A percentile compares a stretch with the other conserved stretches of the same genome.
Evolutionary conservation across 495 filamentous ascomycete genomes (phyloP).

Genomic region (Aspergillus sclerotioniger): DNA sequence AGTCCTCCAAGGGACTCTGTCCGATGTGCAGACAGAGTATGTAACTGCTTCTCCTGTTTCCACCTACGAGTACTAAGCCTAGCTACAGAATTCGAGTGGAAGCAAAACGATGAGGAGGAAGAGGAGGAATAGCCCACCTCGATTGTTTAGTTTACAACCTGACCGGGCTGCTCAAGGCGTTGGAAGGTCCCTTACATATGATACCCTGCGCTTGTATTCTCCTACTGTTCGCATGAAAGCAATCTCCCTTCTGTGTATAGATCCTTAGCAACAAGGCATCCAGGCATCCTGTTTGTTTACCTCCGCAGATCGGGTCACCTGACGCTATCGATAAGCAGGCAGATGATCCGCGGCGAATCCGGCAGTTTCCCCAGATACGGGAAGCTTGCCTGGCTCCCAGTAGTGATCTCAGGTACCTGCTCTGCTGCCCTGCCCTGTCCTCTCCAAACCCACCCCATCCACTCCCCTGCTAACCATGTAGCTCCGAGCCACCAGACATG

Average conservation of each 20-base stretch:
- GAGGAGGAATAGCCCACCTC: background rate
- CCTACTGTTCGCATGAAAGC: background rate
- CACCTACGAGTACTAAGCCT: constrained; percentile 20
- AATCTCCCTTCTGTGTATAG: background rate
- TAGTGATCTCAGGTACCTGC: background rate
- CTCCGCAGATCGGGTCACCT: constrained; percentile 6
- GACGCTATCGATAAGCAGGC: constrained; percentile 23
- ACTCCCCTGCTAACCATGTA: constrained; percentile 27
- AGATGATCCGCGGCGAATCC: background rate
- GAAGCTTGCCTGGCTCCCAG: background rate
- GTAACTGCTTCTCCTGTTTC: constrained; percentile 23
- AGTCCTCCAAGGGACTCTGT: constrained; percentile 88
- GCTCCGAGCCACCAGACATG: constrained; percentile 33
- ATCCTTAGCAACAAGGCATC: background rate
- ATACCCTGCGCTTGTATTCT: constrained; percentile 19
- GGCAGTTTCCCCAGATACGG: too few relatives aligned
- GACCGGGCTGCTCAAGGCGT: constrained; percentile 1
- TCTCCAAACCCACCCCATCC: constrained; percentile 2
- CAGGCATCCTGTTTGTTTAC: background rate
- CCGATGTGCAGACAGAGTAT: constrained; percentile 97
- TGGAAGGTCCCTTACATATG: constrained; percentile 14
- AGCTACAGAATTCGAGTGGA: constrained; percentile 69
- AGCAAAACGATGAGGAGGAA: constrained; percentile 37
- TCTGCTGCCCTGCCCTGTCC: constrained; percentile 10
- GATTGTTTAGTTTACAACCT: background rate